phyloP scores from a whole-genome alignment of 2,329 filamentous ascomycete species.

The Cercospora sesami region DNA sequence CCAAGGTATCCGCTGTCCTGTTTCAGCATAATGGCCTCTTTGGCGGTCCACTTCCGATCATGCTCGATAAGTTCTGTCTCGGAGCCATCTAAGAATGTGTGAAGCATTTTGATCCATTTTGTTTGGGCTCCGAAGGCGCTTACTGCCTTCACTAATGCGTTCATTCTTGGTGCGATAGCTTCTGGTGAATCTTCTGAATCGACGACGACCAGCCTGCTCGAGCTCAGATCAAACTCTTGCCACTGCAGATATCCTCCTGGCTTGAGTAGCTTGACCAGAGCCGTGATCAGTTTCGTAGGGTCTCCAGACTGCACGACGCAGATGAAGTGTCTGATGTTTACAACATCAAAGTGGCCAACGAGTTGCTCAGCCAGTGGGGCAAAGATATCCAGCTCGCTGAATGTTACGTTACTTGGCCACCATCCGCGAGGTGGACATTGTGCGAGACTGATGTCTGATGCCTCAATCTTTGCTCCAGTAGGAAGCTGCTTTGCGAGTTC shows the following conservation, averaged over 20 bases:
- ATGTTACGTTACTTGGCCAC: conserved; percentile 4
- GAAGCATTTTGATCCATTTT: not conserved
- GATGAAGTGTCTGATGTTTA: conserved; percentile 10
- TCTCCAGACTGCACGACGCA: conserved; percentile 1
- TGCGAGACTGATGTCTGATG: conserved; percentile 10
- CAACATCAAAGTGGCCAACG: conserved; percentile 1
- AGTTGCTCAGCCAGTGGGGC: not conserved
- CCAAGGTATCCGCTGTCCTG: not conserved
- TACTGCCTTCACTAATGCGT: not conserved
- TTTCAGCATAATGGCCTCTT: not conserved
- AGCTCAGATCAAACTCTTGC: not conserved
- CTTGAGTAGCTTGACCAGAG: conserved; percentile 1
- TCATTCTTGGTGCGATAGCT: not conserved
- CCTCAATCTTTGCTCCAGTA: not conserved
- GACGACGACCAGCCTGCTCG: not conserved
- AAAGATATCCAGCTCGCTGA: conserved; percentile 1
- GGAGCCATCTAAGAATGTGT: not conserved
- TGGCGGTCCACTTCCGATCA: not conserved
- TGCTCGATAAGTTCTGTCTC: not conserved
- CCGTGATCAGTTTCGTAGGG: not conserved
- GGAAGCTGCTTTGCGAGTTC: conserved; percentile 10
- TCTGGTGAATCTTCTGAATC: not conserved
- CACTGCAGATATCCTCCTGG: conserved; percentile 15
- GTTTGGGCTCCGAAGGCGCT: not conserved
- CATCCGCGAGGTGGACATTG: conserved; percentile 10